phyloP scores from a whole-genome alignment of 2,329 filamentous ascomycete species.

The Pyrenophora graminea region DNA sequence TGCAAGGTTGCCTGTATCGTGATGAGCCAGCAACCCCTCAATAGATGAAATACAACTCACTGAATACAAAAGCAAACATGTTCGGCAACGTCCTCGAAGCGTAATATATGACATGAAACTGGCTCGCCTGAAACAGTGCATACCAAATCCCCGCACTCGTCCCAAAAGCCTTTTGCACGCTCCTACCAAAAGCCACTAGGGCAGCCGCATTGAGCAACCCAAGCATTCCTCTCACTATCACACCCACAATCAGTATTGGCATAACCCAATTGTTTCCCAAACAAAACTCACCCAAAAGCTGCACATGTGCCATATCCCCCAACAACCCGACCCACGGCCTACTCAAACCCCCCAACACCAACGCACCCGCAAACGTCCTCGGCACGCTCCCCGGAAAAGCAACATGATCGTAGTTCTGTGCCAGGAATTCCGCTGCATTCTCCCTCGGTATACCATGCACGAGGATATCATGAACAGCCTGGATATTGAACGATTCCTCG shows the following conservation, averaged over 20 bases:
- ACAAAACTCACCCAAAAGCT: constrained; percentile 57
- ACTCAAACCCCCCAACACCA: constrained; percentile 73
- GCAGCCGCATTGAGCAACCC: constrained; percentile 75
- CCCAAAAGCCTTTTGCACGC: constrained; percentile 71
- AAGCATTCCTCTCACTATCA: constrained; percentile 71
- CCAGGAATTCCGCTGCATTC: constrained; percentile 60
- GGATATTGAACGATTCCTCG: constrained; percentile 97
- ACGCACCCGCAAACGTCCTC: constrained; percentile 82
- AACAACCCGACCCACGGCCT: constrained; percentile 66
- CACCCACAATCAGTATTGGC: constrained; percentile 6
- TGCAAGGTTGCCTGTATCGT: constrained; percentile 65
- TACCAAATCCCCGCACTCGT: constrained; percentile 75
- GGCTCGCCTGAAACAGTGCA: constrained; percentile 73
- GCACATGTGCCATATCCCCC: constrained; percentile 60
- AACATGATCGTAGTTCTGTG: constrained; percentile 80
- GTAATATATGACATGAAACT: constrained; percentile 95
- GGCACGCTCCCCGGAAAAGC: constrained; percentile 90
- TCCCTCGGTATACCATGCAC: constrained; percentile 73
- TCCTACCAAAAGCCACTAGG: constrained; percentile 67
- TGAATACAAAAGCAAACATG: constrained; percentile 90
- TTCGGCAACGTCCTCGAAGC: constrained; percentile 90
- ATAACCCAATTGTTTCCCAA: neutral
- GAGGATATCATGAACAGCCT: constrained; percentile 88
- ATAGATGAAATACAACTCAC: constrained; percentile 55
- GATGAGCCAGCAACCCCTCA: neutral